Evolutionary conservation across 371 early-diverging fungal genomes (phyloP).

Genomic region (Batkoa obscura): DNA sequence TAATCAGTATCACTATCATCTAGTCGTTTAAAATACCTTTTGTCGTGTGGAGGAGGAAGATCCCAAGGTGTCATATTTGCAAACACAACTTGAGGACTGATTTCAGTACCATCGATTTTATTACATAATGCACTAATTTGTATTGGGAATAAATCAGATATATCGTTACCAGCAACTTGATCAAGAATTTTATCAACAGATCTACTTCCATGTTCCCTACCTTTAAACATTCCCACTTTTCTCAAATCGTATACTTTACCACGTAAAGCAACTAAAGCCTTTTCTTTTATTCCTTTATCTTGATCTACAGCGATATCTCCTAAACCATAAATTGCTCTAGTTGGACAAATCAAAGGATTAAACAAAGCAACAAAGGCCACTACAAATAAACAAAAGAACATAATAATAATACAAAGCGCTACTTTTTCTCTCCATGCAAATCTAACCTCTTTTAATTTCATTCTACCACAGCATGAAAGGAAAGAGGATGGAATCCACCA

Average conservation of each 20-base stretch:
- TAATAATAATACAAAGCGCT: conserved; percentile 45
- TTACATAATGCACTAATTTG: conserved; percentile 37
- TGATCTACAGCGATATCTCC: conserved; percentile 22
- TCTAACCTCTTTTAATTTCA: conserved; percentile 63
- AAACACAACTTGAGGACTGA: conserved; percentile 22
- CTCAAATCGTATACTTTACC: conserved; percentile 52
- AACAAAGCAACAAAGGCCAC: conserved; percentile 46
- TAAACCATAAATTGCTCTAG: conserved; percentile 38
- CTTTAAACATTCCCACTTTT: conserved; percentile 24
- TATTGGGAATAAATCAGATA: conserved; percentile 45
- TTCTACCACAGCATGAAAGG: conserved; percentile 43
- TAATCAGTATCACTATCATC: conserved; percentile 12
- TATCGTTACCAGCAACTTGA: conserved; percentile 38
- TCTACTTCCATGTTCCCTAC: conserved; percentile 12
- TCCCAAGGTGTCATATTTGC: conserved; percentile 16
- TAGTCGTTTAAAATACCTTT: conserved; percentile 14
- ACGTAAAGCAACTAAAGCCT: conserved; percentile 35
- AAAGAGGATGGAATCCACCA: conserved; percentile 69
- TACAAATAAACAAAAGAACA: conserved; percentile 28
- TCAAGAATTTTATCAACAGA: conserved; percentile 17
- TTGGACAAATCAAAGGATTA: conserved; percentile 35
- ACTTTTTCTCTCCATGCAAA: conserved; percentile 60
- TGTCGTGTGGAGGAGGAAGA: conserved; percentile 35
- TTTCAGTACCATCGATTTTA: conserved; percentile 18
- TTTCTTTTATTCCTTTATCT: conserved; percentile 16